Base-by-base conservation (phyloP, 768 basidiomycete genomes). In the Leccinum incarnatum region DNA sequence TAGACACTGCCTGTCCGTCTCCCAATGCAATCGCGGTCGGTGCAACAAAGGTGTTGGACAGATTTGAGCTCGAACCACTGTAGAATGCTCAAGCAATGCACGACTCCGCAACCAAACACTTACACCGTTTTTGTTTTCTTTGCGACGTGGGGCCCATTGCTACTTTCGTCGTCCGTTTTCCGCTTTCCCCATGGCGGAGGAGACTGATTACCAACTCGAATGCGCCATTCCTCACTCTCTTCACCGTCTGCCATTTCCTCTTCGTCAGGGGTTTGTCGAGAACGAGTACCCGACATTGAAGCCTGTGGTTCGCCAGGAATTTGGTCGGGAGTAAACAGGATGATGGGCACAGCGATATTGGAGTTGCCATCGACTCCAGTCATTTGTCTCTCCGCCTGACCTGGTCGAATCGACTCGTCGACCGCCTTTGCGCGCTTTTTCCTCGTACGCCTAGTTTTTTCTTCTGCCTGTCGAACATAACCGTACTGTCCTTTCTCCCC, bases 401-500 rank as follows among this genome's bases (percentile, higher is more conserved):
- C 63, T n/a, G 58, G 48, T 32, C 58, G 71, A 51, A 64, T 53
- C 3, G 60, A 51, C 27, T 73, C 72, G 42, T 66, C 68, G 23
- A 65, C 59, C 19, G 69, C 69, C 62, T 75, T 79, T 25, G 54
- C 58, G 29, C 77, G 79, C 65, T 78, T 85, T 71, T 79, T 84
- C 56, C 83, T 75, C 7, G 69, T 59, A n/a, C 79, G 79, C 67
- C 82, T 91, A 3, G 78, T 76, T 67, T 86, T 90, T 65, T 85
- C 86, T 64, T 91, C 89, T 0, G 86, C 76, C 65, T 86, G 82
- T 10, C 91, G 87, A 29, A 92, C 87, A 60, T 89, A 92, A 30
- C 89, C 89, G 62, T 90, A 91, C 60, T 91, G 89, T 0, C 90
- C 90, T 67, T 91, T 89, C 71, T 89, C 88, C 23, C 89, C 89